Conservation (phyloP, 768 basidiomycete genomes). For the Galerina marginata region DNA sequence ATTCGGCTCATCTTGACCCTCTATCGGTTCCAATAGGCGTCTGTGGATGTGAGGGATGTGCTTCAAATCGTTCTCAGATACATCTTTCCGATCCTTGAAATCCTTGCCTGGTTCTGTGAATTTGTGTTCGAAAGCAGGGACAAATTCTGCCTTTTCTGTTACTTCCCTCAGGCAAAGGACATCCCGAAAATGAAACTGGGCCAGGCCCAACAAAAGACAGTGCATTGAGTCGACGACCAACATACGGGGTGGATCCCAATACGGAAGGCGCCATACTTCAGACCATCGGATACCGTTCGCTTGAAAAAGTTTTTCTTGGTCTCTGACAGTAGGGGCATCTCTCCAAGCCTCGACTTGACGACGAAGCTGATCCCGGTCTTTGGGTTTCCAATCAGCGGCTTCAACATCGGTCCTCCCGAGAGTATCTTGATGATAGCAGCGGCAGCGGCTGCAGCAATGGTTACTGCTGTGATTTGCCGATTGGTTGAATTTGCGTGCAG, state of each 20-base stretch:
- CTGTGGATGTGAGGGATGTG: not conserved
- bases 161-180: slow-evolving; percentile 11
- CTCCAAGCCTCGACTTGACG: slow-evolving; percentile 25
- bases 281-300: slow-evolving; percentile 32
- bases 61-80: not conserved
- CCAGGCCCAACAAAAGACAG: slow-evolving; percentile 26
- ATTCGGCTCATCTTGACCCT: not conserved
- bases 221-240: slow-evolving; percentile 40
- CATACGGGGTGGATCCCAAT: slow-evolving; percentile 37
- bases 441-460: slow-evolving; percentile 23
- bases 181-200: slow-evolving; percentile 27
- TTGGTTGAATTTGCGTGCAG: slow-evolving; percentile 23
- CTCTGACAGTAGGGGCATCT: slow-evolving; percentile 11
- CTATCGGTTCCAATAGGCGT: not conserved
- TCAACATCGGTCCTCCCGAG: slow-evolving; percentile 25
- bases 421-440: not conserved
- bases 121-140: slow-evolving; percentile 5
- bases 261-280: slow-evolving; percentile 32
- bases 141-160: not conserved
- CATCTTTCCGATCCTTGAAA: not conserved
- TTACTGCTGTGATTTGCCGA: not conserved
- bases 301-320: slow-evolving; percentile 14
- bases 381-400: slow-evolving; percentile 21
- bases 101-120: not conserved
- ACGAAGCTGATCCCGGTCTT: slow-evolving; percentile 9